Conservation (phyloP, 805 yeast genomes). For the Ogataea populi-albae region DNA sequence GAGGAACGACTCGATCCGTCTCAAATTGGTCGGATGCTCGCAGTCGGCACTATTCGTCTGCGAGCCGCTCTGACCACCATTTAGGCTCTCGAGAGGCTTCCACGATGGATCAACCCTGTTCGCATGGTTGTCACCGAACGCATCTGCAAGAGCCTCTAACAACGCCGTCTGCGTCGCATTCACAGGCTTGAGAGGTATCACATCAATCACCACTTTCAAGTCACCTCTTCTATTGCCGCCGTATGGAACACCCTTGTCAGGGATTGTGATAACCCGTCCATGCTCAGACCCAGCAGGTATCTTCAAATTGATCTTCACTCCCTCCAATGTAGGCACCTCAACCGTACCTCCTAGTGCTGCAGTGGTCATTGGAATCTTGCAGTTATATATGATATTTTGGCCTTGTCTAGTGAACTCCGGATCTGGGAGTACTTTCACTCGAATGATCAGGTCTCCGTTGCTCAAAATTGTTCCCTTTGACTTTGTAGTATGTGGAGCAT, state of each 20-base stretch:
- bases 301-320: slow-evolving; percentile 68
- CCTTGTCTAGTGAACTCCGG: slow-evolving; percentile 64
- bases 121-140: slow-evolving; percentile 77
- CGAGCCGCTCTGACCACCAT: slow-evolving; percentile 4
- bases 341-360: slow-evolving; percentile 94
- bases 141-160: slow-evolving; percentile 92
- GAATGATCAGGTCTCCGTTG: slow-evolving; percentile 85
- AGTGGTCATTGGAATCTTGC: slow-evolving; percentile 85
- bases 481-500: slow-evolving; percentile 74
- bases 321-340: slow-evolving; percentile 83
- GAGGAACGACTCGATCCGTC: slow-evolving; percentile 56
- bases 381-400: slow-evolving; percentile 60
- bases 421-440: slow-evolving; percentile 77
- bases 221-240: slow-evolving; percentile 64
- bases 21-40: slow-evolving; percentile 47
- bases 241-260: slow-evolving; percentile 85
- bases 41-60: slow-evolving; percentile 13
- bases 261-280: slow-evolving; percentile 70
- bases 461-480: slow-evolving; percentile 64
- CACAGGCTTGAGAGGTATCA: slow-evolving; percentile 69
- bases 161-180: slow-evolving; percentile 84
- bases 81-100: slow-evolving; percentile 33
- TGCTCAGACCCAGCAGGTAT: slow-evolving; percentile 82
- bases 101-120: slow-evolving; percentile 57
- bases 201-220: slow-evolving; percentile 68